Base-by-base conservation (phyloP, 257 asterid genomes). In the Solanum sejunctum region DNA sequence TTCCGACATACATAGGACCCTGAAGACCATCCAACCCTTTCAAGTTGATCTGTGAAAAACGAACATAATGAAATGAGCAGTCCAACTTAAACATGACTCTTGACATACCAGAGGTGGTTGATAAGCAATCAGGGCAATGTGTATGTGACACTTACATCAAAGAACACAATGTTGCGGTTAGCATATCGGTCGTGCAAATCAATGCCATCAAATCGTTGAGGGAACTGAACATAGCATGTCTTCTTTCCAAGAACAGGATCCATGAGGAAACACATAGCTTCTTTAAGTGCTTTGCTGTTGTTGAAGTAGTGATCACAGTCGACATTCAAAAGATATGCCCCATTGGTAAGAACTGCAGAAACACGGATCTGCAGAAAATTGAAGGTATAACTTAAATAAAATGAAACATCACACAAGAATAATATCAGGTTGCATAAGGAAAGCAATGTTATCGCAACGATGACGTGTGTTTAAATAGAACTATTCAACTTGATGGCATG, bases 1-100 rank as follows among this genome's bases (percentile, higher is more conserved):
- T 95, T 85, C 98, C 98, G 86, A 95, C 98, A 51, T 95, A 95
- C 75, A 95, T 94, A 16, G 98, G 98, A 85, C 98, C 98, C 87
- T 95, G 98, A 91, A 95, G 92, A 57, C 98, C 98, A 49, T 95
- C 98, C 81, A 93, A 88, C 73, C 98, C 98, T 88, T 93, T 95
- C 97, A 95, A 91, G 91, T 95, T 95, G 87, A 95, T 94, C 98
- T 95, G 94, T 82, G 86, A 41, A 21, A 51, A 55, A 36, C 10
- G 16, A 83, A 36, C 36, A 79, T 18, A 39, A 87, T 39, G 66
- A 87, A 75, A 86, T 36, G 23, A 82, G 85, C 54, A 66, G 39
- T 5, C 8, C 67, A 84, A 84, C 20, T 56, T 36, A 39, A 78
- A 52, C 17, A 26, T 26, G 16, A 78, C 64, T 4, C 17, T 36